Evolutionary conservation across 192 early-diverging fungal genomes (phyloP), one percentile per base, ranked within the genome.

Genomic region (Funneliformis mosseae): DNA sequence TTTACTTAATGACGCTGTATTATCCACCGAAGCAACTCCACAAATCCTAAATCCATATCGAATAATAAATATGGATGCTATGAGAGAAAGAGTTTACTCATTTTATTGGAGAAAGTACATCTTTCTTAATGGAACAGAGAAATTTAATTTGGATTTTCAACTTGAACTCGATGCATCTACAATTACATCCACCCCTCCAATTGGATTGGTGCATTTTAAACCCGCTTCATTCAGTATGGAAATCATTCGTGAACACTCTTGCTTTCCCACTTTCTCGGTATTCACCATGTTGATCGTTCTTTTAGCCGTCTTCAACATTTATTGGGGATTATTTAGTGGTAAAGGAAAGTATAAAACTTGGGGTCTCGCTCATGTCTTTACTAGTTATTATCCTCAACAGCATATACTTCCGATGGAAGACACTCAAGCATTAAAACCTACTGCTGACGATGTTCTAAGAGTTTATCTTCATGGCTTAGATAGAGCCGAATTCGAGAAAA

Each of bases 141-240:
- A 78, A 78, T 78, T 63, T 25, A 11, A 69, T 38, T 39, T 78
- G 42, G 43, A 78, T 68, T 78, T 21, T 25, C 23, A 42, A 63
- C 27, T 64, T 21, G 77, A 78, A 69, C 16, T 78, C 11, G 77
- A 64, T 12, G 42, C 48, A 18, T 23, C 64, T 27, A 48, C 77
- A 3, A 78, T 68, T 59, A 43, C 63, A n/a, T 78, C 67, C 12
- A 64, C 63, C 50, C 67, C 9, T 28, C 43, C 77, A 38, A 45
- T 41, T 27, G 77, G 77, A 48, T 21, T 78, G 5, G 43, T 78
- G 48, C 64, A 78, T 68, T 68, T 78, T 45, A 78, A 78, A 69
- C 77, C 77, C 10, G 64, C 63, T 39, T 45, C 21, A 11, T 55
- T 50, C 28, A 25, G 6, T 55, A 27, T 50, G 27, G 9, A 27